Base-by-base conservation (phyloP, 2,329 filamentous ascomycete species). In the Talaromyces sp. region DNA sequence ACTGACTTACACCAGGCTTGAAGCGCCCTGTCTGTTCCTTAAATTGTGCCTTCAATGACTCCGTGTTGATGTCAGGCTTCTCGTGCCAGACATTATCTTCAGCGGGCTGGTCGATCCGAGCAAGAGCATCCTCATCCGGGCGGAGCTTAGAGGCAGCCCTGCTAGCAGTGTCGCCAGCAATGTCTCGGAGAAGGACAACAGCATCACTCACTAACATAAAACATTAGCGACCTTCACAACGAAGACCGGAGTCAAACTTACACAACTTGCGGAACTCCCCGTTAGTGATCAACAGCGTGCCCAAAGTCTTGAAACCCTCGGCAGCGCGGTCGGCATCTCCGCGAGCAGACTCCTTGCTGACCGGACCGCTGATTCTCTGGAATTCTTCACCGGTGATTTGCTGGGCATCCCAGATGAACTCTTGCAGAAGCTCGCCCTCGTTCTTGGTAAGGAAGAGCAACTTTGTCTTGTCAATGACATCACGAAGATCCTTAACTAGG, bases 31-130 rank as follows among this genome's bases (percentile, higher is more conserved):
- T 74, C 19, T 83, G 80, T 36, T 80, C 82, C 76, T 90, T 89
- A 17, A 90, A 75, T 75, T 93, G 89, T 19, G 86, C 83, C 80
- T 88, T 91, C 64, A 95, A 68, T 65, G 85, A 87, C 1, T 88
- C 86, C 76, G 86, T 89, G 69, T 88, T 90, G 58, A 96, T 74
- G 68, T 95, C 84, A 2, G 93, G 93, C 51, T 87, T 86, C 65
- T 97, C 93, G 72, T 97, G 92, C 95, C 95, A 99, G 17, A 89
- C 91, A 79, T 98, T 95, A 73, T 97, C 93, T 19, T 91, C 87
- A 1, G 95, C 95, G 1, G 95, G 88, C n/a, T 83, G 76, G 70
- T 98, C 94, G 38, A 98, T 88, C 72, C 93, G 89, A 8, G 81
- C 76, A 22, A 98, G 84, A 67, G 90, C 82, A 0, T 97, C 91